Base-by-base conservation (phyloP, 2,329 filamentous ascomycete genomes). In the Cladosporium colombiae region DNA sequence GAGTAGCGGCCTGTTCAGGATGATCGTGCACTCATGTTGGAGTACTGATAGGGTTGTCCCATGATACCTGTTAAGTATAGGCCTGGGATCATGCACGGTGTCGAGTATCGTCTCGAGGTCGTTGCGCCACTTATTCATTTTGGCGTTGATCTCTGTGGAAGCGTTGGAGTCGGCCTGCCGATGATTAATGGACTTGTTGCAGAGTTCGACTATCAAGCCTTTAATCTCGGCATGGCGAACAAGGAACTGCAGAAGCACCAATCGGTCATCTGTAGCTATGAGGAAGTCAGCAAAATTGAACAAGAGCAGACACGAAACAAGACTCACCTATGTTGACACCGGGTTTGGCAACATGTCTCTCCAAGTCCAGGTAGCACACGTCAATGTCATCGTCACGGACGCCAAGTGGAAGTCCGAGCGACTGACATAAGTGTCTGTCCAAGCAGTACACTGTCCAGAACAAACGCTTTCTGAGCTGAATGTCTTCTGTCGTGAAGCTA, bases 401-500 rank as follows among this genome's bases (percentile, higher is more conserved):
- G 23, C 82, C 81, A 0, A 86, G 74, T 0, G 85, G 85, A 0
- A 86, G 76, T 0, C 85, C 85, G 1, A 87, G 79, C 0, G 84
- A 84, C 56, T 87, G 85, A 10, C 82, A 85, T 0, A 87, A 76
- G 65, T 85, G 82, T 55, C 85, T 78, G 52, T 87, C 85, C 0
- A 86, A 73, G 18, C 78, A 82, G 58, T 87, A 88, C 0, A 86
- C 80, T 1, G 83, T 83, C 84, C 85, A 87, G 67, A 87, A 87
- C 0, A 87, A 74, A 0, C 85, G 79, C 16, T 83, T 80, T 1
- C 85, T 79, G 35, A 84, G 79, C 2, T 81, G 78, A 2, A 77
- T 78, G 50, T 86, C 83, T 11, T 79, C 74, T 1, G 72, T 65
- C 0, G 77, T 80, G 68, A 87, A 86, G 53, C 83, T 82, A 0